Evolutionary conservation across 345 rosid species (phyloP), one percentile per base, ranked within the genome.

Genomic region (Eucalyptus marginata): DNA sequence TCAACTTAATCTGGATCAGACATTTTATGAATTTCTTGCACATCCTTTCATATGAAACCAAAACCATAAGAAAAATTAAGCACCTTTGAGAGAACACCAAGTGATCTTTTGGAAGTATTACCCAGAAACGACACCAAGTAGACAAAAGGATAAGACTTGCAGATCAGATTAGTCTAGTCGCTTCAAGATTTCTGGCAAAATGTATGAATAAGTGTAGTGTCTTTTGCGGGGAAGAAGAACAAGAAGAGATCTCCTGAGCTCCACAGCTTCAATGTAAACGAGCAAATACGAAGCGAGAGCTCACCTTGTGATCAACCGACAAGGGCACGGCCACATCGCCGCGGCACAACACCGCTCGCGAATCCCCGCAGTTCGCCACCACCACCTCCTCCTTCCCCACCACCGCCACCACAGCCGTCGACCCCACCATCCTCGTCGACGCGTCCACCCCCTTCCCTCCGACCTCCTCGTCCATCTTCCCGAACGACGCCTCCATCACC

Each of bases 311-410:
- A 89, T 92, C 93, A 7, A 43, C 46, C 5, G 94, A 90, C 88
- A 91, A 56, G 22, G 94, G 92, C 50, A 92, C 20, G 16, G 91
- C 91, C 27, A 85, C 88, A 22, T 91, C 92, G 6, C 87, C 89
- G 2, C 92, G 92, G 36, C 87, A 91, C 31, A 94, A 15, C 22
- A 92, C 93, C 16, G 90, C 93, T 71, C 93, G 91, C 4, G 92
- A 93, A 66, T 93, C 92, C 29, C 95, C 95, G 17, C 94, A 89
- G 86, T 92, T 92, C 11, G 93, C 94, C 88, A 90, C 93, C 88
- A 92, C 92, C 8, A 93, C 12, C 88, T 91, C 93, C 79, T 89
- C 88, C 83, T 71, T 47, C 54, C 93, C 92, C 33, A 93, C 91
- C 91, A 93, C 33, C 20, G 89, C 92, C 85, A 91, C 95, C 80